Evolutionary conservation across 352 stramenopile genomes (phyloP), one percentile per base, ranked within the genome.

Genomic region (Globisporangium rhizosaccharum): DNA sequence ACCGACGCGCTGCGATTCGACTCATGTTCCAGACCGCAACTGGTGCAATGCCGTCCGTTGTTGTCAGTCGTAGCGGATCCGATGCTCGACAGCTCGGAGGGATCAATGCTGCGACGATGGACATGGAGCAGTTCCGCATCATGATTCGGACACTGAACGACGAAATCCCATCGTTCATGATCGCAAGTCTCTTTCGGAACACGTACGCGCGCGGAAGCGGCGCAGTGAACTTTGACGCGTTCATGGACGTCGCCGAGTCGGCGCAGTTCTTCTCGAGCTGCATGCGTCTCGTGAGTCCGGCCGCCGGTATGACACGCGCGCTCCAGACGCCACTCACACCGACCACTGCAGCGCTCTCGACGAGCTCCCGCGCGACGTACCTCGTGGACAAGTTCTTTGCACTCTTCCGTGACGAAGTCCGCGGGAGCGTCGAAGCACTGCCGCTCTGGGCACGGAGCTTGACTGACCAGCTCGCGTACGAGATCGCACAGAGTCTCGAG

Each of bases 21-120:
- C 64, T 97, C 1, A 97, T 97, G 91, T 97, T 97, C 51, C 88
- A 97, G 44, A 97, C 90, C 0, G 89, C 90, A 2, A 82, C 76
- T 0, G 37, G 53, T 5, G 30, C 37, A 9, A 11, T 37, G 1
- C 10, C 45, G 9, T 47, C 45, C 23, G n/a, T 41, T 18, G 50
- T 30, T n/a, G 1, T 26, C 5, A 20, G 28, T 1, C 20, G 17
- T 18, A n/a, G 30, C 8, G 30, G 25, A 10, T 10, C 17, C 0
- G 50, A 57, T 1, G 44, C 15, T 10, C 57, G 30, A 0, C 57
- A 53, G 50, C 1, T 45, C 17, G 36, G 18, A 20, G 62, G 56
- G n/a, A 58, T 50, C 17, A 50, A n/a, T 18, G 47, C 64, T 0
- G 65, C 82, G 1, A 76, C 73, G 2, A 94, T 97, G 75, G 90